A percentile compares a stretch with the other conserved stretches of the same genome.
Conservation (phyloP, 352 stramenopile species). For the Globisporangium heterothallicum region DNA sequence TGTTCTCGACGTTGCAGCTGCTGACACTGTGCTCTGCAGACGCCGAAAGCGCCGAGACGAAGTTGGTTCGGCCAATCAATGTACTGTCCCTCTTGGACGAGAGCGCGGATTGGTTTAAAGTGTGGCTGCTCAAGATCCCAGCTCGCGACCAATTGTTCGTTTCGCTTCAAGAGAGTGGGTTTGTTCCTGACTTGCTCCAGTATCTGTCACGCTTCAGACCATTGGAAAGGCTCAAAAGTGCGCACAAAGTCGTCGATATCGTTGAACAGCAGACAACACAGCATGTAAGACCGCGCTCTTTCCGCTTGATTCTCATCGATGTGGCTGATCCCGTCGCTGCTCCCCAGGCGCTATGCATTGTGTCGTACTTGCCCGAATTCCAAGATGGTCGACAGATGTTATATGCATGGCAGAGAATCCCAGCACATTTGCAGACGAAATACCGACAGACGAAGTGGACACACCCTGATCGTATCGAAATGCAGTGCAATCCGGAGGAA, state of each 20-base stretch:
- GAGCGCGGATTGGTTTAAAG: constrained; percentile 33
- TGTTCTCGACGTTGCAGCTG: constrained; percentile 39
- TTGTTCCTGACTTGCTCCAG: constrained; percentile 35
- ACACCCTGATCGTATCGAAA: constrained; percentile 1
- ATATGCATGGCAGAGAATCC: constrained; percentile 17
- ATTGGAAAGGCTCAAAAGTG: constrained; percentile 13
- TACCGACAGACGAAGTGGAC: constrained; percentile 16
- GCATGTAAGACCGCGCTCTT: constrained; percentile 22
- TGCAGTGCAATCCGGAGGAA: constrained; percentile 16
- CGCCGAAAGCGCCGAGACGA: constrained; percentile 19
- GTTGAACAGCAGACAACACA: constrained; percentile 18
- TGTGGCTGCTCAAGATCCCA: constrained; percentile 43
- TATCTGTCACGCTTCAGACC: constrained; percentile 31
- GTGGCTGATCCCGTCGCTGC: not conserved
- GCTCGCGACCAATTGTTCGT: constrained; percentile 29
- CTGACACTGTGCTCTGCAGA: constrained; percentile 32
- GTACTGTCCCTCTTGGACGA: constrained; percentile 30
- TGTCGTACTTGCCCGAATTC: constrained; percentile 30
- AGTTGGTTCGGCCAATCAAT: constrained; percentile 18
- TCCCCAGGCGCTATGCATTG: constrained; percentile 19
- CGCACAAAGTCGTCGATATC: not conserved
- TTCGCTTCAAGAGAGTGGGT: constrained; percentile 26
- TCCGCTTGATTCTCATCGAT: not conserved
- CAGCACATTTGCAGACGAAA: constrained; percentile 23
- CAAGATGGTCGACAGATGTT: constrained; percentile 21